Percentiles rank a stretch among this genome's conserved stretches.
phyloP scores from a whole-genome alignment of 148 eudicot species.

The Nepenthes mirabilis region DNA sequence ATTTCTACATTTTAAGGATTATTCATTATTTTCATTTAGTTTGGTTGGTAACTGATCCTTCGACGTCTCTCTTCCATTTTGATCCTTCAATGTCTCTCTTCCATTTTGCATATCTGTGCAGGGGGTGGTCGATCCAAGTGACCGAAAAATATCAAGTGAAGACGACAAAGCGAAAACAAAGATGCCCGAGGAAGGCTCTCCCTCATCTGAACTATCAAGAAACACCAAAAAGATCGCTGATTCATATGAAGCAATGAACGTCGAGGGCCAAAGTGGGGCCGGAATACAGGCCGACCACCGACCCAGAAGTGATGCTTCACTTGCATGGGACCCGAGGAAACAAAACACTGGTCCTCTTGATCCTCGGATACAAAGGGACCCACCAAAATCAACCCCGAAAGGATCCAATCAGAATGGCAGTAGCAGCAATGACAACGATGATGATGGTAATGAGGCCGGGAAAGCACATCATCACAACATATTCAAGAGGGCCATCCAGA shows the following conservation, averaged over 20 bases:
- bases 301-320: conserved; percentile 65
- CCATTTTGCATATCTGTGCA: too few species aligned
- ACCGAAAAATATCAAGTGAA: neutral
- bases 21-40: too few species aligned
- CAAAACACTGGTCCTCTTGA: conserved; percentile 34
- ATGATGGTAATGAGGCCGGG: conserved; percentile 25
- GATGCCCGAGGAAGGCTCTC: conserved; percentile 8
- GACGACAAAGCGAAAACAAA: conserved; percentile 18
- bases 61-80: too few species aligned
- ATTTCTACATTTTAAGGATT: too few species aligned
- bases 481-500: conserved; percentile 38
- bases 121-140: too few species aligned
- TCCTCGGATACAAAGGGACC: conserved; percentile 16
- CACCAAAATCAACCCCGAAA: conserved; percentile 2
- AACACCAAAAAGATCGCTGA: conserved; percentile 17
- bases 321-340: conserved; percentile 74
- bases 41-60: too few species aligned
- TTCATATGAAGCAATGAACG: conserved; percentile 51
- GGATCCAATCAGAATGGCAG: conserved; percentile 16
- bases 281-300: conserved; percentile 70
- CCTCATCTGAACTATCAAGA: conserved; percentile 7
- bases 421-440: conserved; percentile 31
- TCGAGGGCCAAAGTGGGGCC: conserved; percentile 60
- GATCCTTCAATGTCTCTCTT: too few species aligned
- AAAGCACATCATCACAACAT: conserved; percentile 13